Percentiles rank a stretch among this genome's conserved stretches.
These are phyloP conservation scores for Suillus discolor DNA, from an alignment of 768 basidiomycete species.

Conservation along the genomic window DNA sequence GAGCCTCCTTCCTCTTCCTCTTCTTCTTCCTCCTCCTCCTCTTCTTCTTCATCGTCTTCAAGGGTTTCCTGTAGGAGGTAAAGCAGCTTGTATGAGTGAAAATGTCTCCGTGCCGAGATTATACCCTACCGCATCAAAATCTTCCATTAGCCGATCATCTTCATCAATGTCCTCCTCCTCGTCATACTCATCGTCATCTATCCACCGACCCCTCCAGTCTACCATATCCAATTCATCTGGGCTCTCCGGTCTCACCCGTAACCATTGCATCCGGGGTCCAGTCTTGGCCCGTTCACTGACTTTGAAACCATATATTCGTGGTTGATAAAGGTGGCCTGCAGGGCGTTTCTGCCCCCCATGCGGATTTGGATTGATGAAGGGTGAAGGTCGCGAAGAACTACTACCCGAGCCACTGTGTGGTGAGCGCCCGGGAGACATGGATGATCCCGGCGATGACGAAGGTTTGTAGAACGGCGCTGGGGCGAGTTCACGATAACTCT, in stretches of 20 bases:
- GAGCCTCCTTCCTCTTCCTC: conserved; percentile 31
- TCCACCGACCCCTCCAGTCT: conserved; percentile 91
- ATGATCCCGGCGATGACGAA: conserved; percentile 49
- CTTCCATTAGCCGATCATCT: conserved; percentile 78
- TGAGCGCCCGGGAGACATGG: conserved; percentile 58
- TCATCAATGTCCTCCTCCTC: conserved; percentile 58
- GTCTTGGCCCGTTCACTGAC: conserved; percentile 94
- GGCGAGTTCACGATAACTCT: conserved; percentile 94
- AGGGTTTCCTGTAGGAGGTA: conserved; percentile 46
- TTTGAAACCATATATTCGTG: conserved; percentile 96
- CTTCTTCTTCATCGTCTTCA: conserved; percentile 56
- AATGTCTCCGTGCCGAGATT: background rate
- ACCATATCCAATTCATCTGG: conserved; percentile 82
- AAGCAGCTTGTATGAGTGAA: conserved; percentile 16
- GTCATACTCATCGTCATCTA: conserved; percentile 74
- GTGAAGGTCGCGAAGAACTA: conserved; percentile 48
- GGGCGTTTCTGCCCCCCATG: conserved; percentile 90
- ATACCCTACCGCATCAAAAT: conserved; percentile 74
- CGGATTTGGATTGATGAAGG: conserved; percentile 87
- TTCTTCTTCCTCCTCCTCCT: conserved; percentile 56
- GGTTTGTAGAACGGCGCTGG: conserved; percentile 92
- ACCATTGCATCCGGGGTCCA: conserved; percentile 97
- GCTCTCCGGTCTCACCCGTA: conserved; percentile 83
- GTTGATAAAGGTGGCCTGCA: conserved; percentile 83
- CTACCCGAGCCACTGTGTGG: conserved; percentile 55